Base-by-base conservation (phyloP, 495 filamentous ascomycete species). In the Aspergillus nidulans region DNA sequence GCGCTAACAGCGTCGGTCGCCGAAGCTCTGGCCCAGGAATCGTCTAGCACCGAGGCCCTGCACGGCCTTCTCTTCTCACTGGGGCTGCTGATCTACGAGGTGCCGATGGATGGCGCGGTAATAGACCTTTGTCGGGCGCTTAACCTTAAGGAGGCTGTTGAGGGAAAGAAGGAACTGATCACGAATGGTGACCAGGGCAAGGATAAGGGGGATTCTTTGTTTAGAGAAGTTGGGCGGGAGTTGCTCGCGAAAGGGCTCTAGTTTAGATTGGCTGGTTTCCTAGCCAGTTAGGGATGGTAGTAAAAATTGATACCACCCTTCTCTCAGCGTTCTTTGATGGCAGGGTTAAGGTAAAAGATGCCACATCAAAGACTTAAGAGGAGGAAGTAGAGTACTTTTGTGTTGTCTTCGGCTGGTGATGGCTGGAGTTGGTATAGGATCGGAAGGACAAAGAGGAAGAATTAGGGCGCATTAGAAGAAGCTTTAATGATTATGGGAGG, bases 1-100 rank as follows among this genome's bases (percentile, higher is more conserved):
- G 91, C 94, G 63, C 75, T 97, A 3, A 79, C 83, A 1, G 90
- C 89, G 0, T 84, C 86, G 13, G 61, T 91, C 28, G 67, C 95
- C 3, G 91, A 98, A 67, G 87, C 87, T 0, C 79, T 96, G 46
- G 64, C 74, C 9, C 77, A 76, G 26, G 89, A 90, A 61, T 78
- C 85, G 20, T 76, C 79, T 46, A 90, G 84, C 30, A 69, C 68
- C 0, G 90, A 96, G 56, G 85, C 85, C 1, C 61, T 91, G 2
- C 85, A 85, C 59, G 88, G 88, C 1, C 78, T 90, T 56, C 56
- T 94, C 32, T 70, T 87, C 38, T 87, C 87, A 9, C 68, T 94
- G 20, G 92, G 90, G 0, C 77, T 85, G 24, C 54, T 96, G 47
- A 78, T 82, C 6, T 97, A 92, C 65, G 81, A 80, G 63, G 76